Evolutionary conservation across 139 green algal genomes (phyloP), one percentile per base, ranked within the genome.

Genomic region (Deuterostichococcus epilithicus): DNA sequence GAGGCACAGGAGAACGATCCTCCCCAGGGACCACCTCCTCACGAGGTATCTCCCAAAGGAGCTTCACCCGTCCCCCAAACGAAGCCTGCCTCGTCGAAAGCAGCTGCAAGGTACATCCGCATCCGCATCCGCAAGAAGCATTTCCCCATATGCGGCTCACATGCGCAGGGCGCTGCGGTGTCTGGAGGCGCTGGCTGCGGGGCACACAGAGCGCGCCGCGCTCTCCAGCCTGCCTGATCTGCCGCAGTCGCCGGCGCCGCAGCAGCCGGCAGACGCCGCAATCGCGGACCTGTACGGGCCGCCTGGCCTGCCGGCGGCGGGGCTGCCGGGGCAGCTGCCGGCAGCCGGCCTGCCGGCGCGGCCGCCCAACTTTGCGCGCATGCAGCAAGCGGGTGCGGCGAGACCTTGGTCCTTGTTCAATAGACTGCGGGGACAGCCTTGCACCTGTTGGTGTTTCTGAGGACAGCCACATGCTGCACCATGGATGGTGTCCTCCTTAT

Each of bases 251-350:
- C 70, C 15, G 28, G 34, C n/a, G 26, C 6, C 26, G 28, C 22
- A 36, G 6, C 68, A 34, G 5, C 5, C 68, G 35, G 32, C 68
- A 58, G 34, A 15, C 28, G 8, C 8, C 34, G 2, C 34, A 20
- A 4, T 47, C 5, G 68, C 34, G 10, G 32, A 37, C 5, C 25
- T 73, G 13, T 2, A 34, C 10, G 68, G 25, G 71, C 60, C 76
- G 22, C 36, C 66, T 5, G 66, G 75, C 28, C 42, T 37, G 44
- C 33, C 75, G 33, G 75, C 73, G 8, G 68, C 75, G 25, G n/a
- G 36, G 1, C 67, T 70, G 32, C 66, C 66, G 4, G 60, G 60
- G n/a, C n/a, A n/a, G n/a, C n/a, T 58, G 76, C 76, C 76, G 30
- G 36, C 63, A 18, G 44, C 73, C 28, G 45, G 26, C 25, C 33